Base-by-base conservation (phyloP, 2,329 filamentous ascomycete genomes). In the Tolypocladium sp. region DNA sequence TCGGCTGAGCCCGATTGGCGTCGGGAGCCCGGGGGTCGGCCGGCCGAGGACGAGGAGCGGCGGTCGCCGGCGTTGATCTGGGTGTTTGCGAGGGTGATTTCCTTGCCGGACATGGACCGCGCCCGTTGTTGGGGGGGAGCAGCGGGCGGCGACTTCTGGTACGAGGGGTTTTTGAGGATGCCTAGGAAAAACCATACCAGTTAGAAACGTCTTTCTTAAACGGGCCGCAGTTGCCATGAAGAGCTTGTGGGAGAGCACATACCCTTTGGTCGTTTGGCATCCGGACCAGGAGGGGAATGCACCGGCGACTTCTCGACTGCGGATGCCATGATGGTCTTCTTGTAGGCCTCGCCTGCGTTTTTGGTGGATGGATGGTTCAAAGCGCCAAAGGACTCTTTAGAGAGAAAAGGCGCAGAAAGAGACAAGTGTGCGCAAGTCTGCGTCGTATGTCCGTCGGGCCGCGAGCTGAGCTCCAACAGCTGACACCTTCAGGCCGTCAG, bases 81-180 rank as follows among this genome's bases (percentile, higher is more conserved):
- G 1, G 94, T 99, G 76, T 99, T 99, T 73, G 92, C 87, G 61
- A 97, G 85, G 4, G 92, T 95, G 67, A 97, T 80, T 70, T 97
- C 94, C 76, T 95, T 94, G 65, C 92, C 88, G 4, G 84, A 85
- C 65, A 76, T 69, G 59, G 79, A 68, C 68, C 68, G 69, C 58
- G 73, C 72, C 57, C 71, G 70, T 44, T 57, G 58, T 40, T 60
- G 62, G 15, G 60, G 82, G 65, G 72, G 83, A 66, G 74, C 81
- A 62, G 72, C 81, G 79, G 69, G 70, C 10, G 85, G 82, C 37
- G 84, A 83, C 60, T 82, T 79, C 67, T 83, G 87, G 62, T 82
- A 91, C 41, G 62, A 61, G 55, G 90, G 88, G 78, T 96, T 96
- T 77, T 97, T 97, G 67, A 97, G 85, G 68, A 97, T 97, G 66